These are phyloP conservation scores for Flueggea neowawraea DNA, from an alignment of 441 rosid genomes.

Conservation along the genomic window DNA sequence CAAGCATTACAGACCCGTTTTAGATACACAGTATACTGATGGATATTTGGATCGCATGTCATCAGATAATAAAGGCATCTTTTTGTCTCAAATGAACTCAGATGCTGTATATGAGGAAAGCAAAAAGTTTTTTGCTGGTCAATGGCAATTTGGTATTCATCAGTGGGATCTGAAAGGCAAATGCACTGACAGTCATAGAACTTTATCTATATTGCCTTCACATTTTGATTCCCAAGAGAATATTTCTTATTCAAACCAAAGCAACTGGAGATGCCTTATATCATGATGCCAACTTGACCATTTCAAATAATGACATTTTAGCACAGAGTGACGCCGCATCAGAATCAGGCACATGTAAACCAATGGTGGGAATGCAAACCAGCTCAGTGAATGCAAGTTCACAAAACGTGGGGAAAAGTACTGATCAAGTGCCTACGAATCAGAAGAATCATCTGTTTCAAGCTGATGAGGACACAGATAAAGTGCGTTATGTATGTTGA, in stretches of 20 bases:
- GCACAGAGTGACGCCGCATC: too few species aligned
- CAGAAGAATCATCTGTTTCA: too few species aligned
- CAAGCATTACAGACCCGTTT: constrained; percentile 3
- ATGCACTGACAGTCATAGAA: background rate
- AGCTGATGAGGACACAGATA: background rate
- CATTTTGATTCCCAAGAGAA: constrained; percentile 4
- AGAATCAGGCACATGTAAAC: too few species aligned
- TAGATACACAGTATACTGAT: background rate
- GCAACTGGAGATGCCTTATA: background rate
- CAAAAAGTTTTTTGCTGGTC: constrained; percentile 4
- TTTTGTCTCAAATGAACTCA: constrained; percentile 8
- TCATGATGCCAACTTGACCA: too few species aligned
- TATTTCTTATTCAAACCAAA: constrained; percentile 10
- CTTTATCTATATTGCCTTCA: constrained; percentile 4
- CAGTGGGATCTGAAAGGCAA: constrained; percentile 34
- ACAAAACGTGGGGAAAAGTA: too few species aligned
- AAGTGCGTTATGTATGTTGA: background rate
- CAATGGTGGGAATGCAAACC: too few species aligned
- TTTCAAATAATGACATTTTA: too few species aligned
- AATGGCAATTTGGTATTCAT: constrained; percentile 9
- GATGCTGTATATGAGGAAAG: constrained; percentile 11
- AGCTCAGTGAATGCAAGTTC: too few species aligned
- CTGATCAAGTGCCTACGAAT: too few species aligned
- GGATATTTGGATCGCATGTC: constrained; percentile 4
- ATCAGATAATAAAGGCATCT: constrained; percentile 3